These are phyloP conservation scores for Boechera stricta DNA, from an alignment of 345 rosid species.

Conservation along the genomic window DNA sequence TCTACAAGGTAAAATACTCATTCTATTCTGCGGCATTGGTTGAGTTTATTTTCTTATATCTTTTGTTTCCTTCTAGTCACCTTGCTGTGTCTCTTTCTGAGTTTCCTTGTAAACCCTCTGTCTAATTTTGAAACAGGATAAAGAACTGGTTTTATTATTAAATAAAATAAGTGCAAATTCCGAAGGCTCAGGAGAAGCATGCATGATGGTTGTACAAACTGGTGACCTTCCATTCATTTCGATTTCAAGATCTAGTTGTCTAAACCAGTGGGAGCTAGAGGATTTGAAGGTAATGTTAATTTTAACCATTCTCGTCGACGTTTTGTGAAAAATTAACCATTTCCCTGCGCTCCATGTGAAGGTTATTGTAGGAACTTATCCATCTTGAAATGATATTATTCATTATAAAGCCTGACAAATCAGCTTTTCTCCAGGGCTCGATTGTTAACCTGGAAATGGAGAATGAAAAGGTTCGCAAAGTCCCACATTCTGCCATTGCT, in stretches of 20 bases:
- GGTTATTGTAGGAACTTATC: background rate
- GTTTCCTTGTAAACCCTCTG: slow-evolving; percentile 25
- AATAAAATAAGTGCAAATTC: slow-evolving; percentile 53
- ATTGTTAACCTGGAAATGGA: slow-evolving; percentile 59
- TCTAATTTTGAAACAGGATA: slow-evolving; percentile 57
- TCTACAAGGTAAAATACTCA: slow-evolving; percentile 71
- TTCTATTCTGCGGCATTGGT: background rate
- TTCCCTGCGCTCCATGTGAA: background rate
- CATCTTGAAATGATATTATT: background rate
- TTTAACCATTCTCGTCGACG: slow-evolving; percentile 7
- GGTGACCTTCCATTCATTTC: slow-evolving; percentile 68
- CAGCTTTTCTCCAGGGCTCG: slow-evolving; percentile 51
- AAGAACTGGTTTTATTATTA: slow-evolving; percentile 68
- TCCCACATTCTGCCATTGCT: slow-evolving; percentile 65
- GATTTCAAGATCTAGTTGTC: slow-evolving; percentile 54
- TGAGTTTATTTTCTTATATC: slow-evolving; percentile 1
- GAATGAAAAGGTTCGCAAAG: slow-evolving; percentile 67
- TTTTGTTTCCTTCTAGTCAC: slow-evolving; percentile 7
- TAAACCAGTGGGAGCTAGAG: slow-evolving; percentile 57
- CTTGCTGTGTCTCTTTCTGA: slow-evolving; percentile 11
- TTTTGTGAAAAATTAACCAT: slow-evolving; percentile 12
- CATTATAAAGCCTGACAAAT: background rate
- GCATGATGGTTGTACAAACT: slow-evolving; percentile 77
- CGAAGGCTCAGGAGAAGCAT: slow-evolving; percentile 76
- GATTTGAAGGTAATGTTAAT: slow-evolving; percentile 63